phyloP scores from a whole-genome alignment of 495 filamentous ascomycete species.

The Hypoxylon intermedium region DNA sequence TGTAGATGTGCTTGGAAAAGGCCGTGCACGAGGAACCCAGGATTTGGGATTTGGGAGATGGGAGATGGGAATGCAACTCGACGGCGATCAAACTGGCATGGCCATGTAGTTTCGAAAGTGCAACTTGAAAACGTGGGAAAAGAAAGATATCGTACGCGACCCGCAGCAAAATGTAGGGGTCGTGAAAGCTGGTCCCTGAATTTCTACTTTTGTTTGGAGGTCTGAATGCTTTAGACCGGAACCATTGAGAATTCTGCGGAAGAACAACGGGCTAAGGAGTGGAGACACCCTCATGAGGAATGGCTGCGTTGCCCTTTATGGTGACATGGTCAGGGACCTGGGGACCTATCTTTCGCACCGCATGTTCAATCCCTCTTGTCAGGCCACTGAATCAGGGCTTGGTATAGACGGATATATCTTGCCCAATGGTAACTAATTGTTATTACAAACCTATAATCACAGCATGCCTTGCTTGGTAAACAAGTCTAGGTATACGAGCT shows the following conservation, averaged over 20 bases:
- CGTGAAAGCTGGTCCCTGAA: constrained; percentile 22
- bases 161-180: constrained; percentile 8
- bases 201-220: constrained; percentile 4
- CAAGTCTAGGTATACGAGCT: background rate
- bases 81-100: constrained; percentile 5
- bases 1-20: constrained; percentile 35
- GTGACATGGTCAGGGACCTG: constrained; percentile 17
- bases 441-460: too few species aligned
- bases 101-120: background rate
- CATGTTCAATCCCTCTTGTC: background rate
- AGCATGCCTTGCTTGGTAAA: background rate
- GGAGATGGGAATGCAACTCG: constrained; percentile 12
- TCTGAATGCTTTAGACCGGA: constrained; percentile 10
- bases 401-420: background rate
- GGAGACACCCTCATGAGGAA: constrained; percentile 25
- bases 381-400: constrained; percentile 5
- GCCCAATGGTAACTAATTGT: too few species aligned
- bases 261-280: constrained; percentile 28
- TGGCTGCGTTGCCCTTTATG: constrained; percentile 18
- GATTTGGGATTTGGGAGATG: constrained; percentile 4
- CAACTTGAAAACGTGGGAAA: constrained; percentile 7
- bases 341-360: background rate
- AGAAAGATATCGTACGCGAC: background rate
- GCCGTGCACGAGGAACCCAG: constrained; percentile 31
- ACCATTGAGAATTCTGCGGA: constrained; percentile 11